Evolutionary conservation across 192 early-diverging fungal species (phyloP).

Genomic region (Coemansia sp.): DNA sequence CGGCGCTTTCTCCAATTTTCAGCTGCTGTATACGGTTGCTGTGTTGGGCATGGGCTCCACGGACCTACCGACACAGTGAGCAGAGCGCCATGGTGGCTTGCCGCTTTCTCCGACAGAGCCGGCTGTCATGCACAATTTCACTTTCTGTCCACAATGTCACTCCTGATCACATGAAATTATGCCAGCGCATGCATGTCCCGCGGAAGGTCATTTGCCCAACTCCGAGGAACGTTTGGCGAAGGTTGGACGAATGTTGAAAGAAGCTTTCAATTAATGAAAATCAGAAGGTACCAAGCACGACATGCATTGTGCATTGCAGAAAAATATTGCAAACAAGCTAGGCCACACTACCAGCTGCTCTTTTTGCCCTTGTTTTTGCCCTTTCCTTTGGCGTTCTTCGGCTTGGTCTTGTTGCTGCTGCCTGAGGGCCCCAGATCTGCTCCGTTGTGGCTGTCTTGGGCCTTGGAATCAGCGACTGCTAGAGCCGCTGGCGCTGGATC

Average conservation of each 20-base stretch:
- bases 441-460: background rate
- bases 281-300: conserved; percentile 1
- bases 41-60: background rate
- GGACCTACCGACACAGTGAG: background rate
- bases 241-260: conserved; percentile 9
- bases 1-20: background rate
- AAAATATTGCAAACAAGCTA: background rate
- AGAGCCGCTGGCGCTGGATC: background rate
- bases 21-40: background rate
- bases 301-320: background rate
- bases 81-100: background rate
- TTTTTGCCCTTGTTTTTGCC: conserved; percentile 31
- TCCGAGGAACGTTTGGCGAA: conserved; percentile 8
- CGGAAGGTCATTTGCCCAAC: background rate
- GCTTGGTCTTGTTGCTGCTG: conserved; percentile 18
- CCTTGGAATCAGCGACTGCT: background rate
- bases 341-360: conserved; percentile 13
- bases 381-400: conserved; percentile 28
- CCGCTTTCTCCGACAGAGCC: too few relatives aligned
- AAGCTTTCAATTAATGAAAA: conserved; percentile 6
- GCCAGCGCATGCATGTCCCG: background rate
- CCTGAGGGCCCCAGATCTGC: background rate
- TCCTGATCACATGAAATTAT: background rate
- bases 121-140: too few relatives aligned
- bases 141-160: too few relatives aligned